Conservation (phyloP, 2,329 filamentous ascomycete species). For the Mycosphaerella sp. region DNA sequence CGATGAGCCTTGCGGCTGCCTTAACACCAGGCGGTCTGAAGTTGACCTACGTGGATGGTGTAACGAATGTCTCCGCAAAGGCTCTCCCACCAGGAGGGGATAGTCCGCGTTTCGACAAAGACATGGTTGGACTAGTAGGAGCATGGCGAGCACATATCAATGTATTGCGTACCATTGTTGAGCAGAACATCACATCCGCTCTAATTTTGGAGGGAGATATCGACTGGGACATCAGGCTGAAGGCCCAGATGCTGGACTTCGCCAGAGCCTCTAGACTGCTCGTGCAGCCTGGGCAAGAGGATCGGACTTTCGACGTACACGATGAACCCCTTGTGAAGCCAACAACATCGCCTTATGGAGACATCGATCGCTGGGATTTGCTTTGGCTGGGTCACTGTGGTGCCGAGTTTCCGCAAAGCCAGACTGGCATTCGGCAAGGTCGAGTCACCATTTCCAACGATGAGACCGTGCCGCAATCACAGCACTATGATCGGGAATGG, state of each 20-base stretch:
- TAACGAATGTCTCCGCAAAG: constrained; percentile 32
- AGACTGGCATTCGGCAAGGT: constrained; percentile 12
- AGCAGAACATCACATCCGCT: constrained; percentile 35
- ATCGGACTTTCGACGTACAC: constrained; percentile 15
- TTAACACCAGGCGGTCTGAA: constrained; percentile 41
- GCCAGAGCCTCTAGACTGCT: constrained; percentile 37
- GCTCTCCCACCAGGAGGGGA: constrained; percentile 32
- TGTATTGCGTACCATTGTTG: constrained; percentile 30
- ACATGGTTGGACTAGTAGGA: constrained; percentile 9
- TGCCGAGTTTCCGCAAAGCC: constrained; percentile 6
- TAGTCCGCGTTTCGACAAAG: constrained; percentile 25
- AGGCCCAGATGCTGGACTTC: constrained; percentile 33
- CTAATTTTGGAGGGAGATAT: constrained; percentile 43
- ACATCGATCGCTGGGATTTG: constrained; percentile 33
- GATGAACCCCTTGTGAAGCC: constrained; percentile 12
- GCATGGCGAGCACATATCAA: constrained; percentile 28
- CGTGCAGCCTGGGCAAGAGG: constrained; percentile 26
- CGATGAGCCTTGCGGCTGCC: constrained; percentile 44
- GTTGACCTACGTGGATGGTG: constrained; percentile 36
- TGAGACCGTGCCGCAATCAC: constrained; percentile 19
- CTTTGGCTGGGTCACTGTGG: constrained; percentile 34
- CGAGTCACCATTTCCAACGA: constrained; percentile 20
- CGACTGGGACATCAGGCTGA: constrained; percentile 43
- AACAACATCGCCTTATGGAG: constrained; percentile 34
- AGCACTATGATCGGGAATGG: constrained; percentile 22